Evolutionary conservation across 2,329 filamentous ascomycete species (phyloP), one percentile per base, ranked within the genome.

Genomic region (Ophiocordyceps polyrhachis-furcata): DNA sequence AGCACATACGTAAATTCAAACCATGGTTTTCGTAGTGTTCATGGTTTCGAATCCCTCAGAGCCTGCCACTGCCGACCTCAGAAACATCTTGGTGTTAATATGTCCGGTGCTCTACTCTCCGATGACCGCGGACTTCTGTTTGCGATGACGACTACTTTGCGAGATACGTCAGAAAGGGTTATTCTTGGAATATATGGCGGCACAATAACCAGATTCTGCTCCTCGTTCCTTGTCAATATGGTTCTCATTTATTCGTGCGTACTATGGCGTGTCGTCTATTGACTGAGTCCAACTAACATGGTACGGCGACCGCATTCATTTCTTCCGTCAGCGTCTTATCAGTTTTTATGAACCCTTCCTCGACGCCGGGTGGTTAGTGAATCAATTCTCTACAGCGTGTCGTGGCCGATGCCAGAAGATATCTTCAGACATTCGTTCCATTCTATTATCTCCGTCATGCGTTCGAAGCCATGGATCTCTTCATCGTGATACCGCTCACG

Each of bases 151-250:
- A 67, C 37, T 17, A 1, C 51, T 67, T 8, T 66, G 54, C 53
- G 56, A 25, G 56, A 57, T 11, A 0, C 62, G 66, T 23, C 62
- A 67, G 3, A 65, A 64, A 47, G 61, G 63, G 23, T 52, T 51
- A 1, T 64, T 67, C 28, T 46, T 66, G 0, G 51, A 63, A n/a
- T 64, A 66, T 25, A 58, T 67, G 59, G 52, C 49, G 12, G 47
- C 51, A 0, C 51, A 51, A 1, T 48, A 50, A 0, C 43, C 46
- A 0, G 53, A 58, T 65, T 63, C 49, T 67, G 64, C 47, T 66
- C 65, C 0, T 44, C 55, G 8, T 51, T 67, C 1, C 55, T 67
- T 4, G 61, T 65, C 43, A 67, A 66, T 32, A 49, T 56, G 2
- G 37, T 62, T 12, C 55, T 67, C 32, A 59, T 60, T 9, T 49